Conservation (phyloP, 2,329 filamentous ascomycete genomes). For the Akanthomyces muscarius region DNA sequence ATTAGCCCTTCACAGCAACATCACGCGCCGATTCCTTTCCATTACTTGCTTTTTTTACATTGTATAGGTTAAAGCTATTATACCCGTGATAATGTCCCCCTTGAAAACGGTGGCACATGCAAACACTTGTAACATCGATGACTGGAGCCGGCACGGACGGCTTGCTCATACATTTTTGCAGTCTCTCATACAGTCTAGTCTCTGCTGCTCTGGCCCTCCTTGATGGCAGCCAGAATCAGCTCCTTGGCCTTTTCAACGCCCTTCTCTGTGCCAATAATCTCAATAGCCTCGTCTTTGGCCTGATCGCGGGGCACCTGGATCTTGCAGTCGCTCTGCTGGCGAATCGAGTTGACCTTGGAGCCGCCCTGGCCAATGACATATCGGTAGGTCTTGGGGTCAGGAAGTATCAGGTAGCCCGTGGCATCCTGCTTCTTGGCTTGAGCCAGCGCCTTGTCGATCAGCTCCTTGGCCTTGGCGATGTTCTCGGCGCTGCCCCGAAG, state of each 20-base stretch:
- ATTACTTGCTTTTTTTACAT: slow-evolving; percentile 4
- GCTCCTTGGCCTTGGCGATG: slow-evolving; percentile 74
- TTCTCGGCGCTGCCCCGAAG: slow-evolving; percentile 75
- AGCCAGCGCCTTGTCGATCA: slow-evolving; percentile 68
- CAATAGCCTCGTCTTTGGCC: slow-evolving; percentile 73
- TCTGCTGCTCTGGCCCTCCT: slow-evolving; percentile 45
- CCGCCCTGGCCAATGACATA: slow-evolving; percentile 87
- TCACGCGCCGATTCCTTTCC: too few relatives aligned
- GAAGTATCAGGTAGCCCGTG: slow-evolving; percentile 83
- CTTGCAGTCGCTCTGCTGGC: slow-evolving; percentile 86
- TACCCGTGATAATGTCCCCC: neutral
- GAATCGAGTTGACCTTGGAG: slow-evolving; percentile 86
- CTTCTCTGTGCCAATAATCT: slow-evolving; percentile 74
- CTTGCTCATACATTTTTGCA: neutral
- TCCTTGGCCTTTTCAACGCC: slow-evolving; percentile 85
- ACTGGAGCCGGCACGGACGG: neutral
- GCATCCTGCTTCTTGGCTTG: slow-evolving; percentile 65
- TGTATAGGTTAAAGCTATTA: slow-evolving; percentile 3
- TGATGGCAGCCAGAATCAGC: slow-evolving; percentile 80
- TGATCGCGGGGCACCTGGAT: slow-evolving; percentile 90
- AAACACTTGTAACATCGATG: neutral
- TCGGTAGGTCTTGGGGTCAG: slow-evolving; percentile 84
- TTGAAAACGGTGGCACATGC: neutral
- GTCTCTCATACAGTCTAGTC: neutral
- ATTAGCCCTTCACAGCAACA: too few relatives aligned